Percentiles rank a stretch among this genome's conserved stretches.
These are phyloP conservation scores for Cryptococcus hybrid DNA, from an alignment of 1,284 basidiomycete genomes.

Conservation along the genomic window DNA sequence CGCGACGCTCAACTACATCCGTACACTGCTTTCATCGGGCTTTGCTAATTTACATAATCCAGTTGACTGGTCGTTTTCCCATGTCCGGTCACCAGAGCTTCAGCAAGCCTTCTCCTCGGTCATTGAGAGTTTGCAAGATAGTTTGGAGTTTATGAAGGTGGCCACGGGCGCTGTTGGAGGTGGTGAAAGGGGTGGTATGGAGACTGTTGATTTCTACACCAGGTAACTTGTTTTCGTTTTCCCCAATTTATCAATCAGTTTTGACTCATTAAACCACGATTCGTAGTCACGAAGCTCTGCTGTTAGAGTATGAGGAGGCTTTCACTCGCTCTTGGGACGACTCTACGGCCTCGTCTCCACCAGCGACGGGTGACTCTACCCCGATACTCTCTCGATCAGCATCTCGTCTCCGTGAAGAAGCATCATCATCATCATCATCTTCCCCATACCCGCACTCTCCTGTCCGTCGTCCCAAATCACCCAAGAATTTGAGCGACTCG, in stretches of 20 bases:
- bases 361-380: slow-evolving; percentile 19
- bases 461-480: slow-evolving; percentile 17
- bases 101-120: slow-evolving; percentile 80
- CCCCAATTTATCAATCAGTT: neutral
- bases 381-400: slow-evolving; percentile 28
- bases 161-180: slow-evolving; percentile 66
- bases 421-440: too few species aligned
- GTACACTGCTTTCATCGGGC: slow-evolving; percentile 81
- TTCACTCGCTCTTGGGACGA: slow-evolving; percentile 62
- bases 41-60: slow-evolving; percentile 91
- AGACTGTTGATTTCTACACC: slow-evolving; percentile 92
- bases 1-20: slow-evolving; percentile 89
- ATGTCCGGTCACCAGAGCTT: slow-evolving; percentile 79
- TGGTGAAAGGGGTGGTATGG: slow-evolving; percentile 62
- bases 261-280: slow-evolving; percentile 11
- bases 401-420: slow-evolving; percentile 17
- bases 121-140: slow-evolving; percentile 79
- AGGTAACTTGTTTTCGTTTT: slow-evolving; percentile 56
- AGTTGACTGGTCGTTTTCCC: slow-evolving; percentile 84
- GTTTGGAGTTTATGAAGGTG: slow-evolving; percentile 81
- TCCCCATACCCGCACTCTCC: slow-evolving; percentile 27
- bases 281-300: slow-evolving; percentile 83
- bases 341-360: slow-evolving; percentile 4
- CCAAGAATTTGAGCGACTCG: slow-evolving; percentile 3
- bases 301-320: slow-evolving; percentile 91